Evolutionary conservation across 495 filamentous ascomycete genomes (phyloP), one percentile per base, ranked within the genome.

Genomic region (Chaetomidium leptoderma): DNA sequence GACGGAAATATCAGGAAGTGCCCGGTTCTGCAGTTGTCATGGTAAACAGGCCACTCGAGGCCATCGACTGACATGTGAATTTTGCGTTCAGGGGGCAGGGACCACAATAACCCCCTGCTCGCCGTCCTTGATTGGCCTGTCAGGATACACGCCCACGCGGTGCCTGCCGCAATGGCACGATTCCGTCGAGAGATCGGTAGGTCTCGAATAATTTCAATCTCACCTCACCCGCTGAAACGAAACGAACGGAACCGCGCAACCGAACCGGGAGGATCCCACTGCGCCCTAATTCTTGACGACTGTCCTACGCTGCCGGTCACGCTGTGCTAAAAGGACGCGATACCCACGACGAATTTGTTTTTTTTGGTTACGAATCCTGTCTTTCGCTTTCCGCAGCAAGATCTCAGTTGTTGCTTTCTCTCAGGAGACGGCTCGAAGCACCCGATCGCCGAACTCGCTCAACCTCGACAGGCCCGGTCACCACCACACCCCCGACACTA

Each of bases 61-160:
- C 42, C 40, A 67, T 70, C 66, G 65, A 66, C 65, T 67, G 67
- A 70, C 69, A 70, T 68, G 67, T 70, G 67, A 71, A 66, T 43
- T 46, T 48, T 29, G 57, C 55, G 32, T 60, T 61, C 68, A 69
- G 64, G 63, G 63, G 63, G 24, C 26, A 48, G 33, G 26, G 24
- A 36, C 43, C 24, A 29, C 39, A 27, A 39, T 19, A 45, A 37
- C 24, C 19, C n/a, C 58, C 50, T 53, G 60, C 59, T 42, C 32
- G 6, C 1, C 14, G 10, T 5, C 46, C 16, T 13, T 66, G 60
- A 69, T 67, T 66, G 65, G 61, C 50, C 47, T 6, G 48, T 23
- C 33, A 40, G 21, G 13, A 13, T 29, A 26, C 4, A n/a, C 44
- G n/a, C 7, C n/a, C 32, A 19, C 19, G 51, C 63, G 59, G 60